These are phyloP conservation scores for Rutstroemia sp. DNA, from an alignment of 2,329 filamentous ascomycete species.

Conservation along the genomic window DNA sequence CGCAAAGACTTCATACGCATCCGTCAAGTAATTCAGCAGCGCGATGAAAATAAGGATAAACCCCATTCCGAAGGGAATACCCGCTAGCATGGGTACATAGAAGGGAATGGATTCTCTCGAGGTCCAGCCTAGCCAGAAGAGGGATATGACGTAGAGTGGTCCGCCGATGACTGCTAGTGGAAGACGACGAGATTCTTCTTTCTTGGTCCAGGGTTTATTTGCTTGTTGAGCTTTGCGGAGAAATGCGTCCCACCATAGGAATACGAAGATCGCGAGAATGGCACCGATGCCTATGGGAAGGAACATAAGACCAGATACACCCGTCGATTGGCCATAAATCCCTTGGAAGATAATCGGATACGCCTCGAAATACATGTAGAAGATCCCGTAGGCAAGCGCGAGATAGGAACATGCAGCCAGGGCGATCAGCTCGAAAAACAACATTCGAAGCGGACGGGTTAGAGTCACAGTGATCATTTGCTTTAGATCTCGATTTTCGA, in stretches of 20 bases:
- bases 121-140: conserved; percentile 55
- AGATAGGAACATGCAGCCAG: conserved; percentile 55
- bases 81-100: conserved; percentile 48
- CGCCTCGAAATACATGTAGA: conserved; percentile 57
- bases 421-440: conserved; percentile 54
- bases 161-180: conserved; percentile 41
- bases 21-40: conserved; percentile 51
- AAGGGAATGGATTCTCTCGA: conserved; percentile 43
- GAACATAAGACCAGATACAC: conserved; percentile 53
- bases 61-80: conserved; percentile 45
- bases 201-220: conserved; percentile 41
- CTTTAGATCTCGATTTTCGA: conserved; percentile 46
- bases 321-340: conserved; percentile 51
- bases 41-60: conserved; percentile 52
- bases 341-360: conserved; percentile 57
- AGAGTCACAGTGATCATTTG: conserved; percentile 49
- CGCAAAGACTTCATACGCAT: conserved; percentile 50
- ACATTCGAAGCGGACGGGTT: conserved; percentile 52
- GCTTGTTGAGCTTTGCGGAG: conserved; percentile 42
- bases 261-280: conserved; percentile 41
- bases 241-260: conserved; percentile 44
- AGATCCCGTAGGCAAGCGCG: conserved; percentile 53
- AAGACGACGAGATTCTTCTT: conserved; percentile 41
- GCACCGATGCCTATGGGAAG: conserved; percentile 45
- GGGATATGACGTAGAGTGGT: conserved; percentile 37